phyloP scores from a whole-genome alignment of 2,329 filamentous ascomycete species.

The Cercospora sp. region DNA sequence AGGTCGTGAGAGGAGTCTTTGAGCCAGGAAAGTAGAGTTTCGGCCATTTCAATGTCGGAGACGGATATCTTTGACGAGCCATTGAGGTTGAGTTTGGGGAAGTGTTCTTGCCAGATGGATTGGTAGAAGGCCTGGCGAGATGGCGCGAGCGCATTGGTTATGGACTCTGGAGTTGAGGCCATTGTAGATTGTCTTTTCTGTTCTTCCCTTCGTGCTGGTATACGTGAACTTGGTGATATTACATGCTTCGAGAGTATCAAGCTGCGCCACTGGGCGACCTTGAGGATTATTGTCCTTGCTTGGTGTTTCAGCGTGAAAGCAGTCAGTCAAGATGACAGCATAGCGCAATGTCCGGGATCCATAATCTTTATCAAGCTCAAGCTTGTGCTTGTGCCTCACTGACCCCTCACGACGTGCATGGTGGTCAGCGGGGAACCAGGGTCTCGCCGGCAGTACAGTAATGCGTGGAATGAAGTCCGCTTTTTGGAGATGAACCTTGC shows the following conservation, averaged over 20 bases:
- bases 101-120: conserved; percentile 13
- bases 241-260: neutral
- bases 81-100: conserved; percentile 14
- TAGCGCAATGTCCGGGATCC: neutral
- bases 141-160: conserved; percentile 13
- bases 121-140: conserved; percentile 15
- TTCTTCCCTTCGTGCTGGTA: neutral
- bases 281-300: neutral
- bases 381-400: neutral
- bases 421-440: conserved; percentile 14
- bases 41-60: conserved; percentile 16
- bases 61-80: conserved; percentile 9
- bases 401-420: conserved; percentile 12
- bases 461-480: neutral
- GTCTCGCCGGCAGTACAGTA: neutral
- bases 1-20: conserved; percentile 7
- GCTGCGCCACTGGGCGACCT: too few relatives aligned
- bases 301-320: neutral
- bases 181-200: neutral
- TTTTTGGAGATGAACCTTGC: neutral
- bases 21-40: conserved; percentile 17
- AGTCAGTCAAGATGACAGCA: conserved; percentile 1
- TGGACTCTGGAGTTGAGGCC: conserved; percentile 8
- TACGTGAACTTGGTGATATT: neutral
- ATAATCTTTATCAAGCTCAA: neutral